phyloP scores from a whole-genome alignment of 2,329 filamentous ascomycete genomes.

The Beauveria brongniartii region DNA sequence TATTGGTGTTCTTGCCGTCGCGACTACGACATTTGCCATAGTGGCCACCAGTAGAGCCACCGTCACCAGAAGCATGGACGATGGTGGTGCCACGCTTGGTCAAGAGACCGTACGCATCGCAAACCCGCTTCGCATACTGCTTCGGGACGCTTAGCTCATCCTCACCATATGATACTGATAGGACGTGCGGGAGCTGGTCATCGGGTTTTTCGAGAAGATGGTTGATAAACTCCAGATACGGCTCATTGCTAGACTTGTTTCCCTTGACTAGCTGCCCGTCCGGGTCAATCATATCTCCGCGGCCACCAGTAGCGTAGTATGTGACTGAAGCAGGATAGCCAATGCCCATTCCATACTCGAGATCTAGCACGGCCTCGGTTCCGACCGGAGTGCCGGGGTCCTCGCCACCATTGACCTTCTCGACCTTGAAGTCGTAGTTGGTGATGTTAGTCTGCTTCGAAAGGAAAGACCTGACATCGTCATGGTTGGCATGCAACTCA shows the following conservation, averaged over 20 bases:
- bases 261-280: constrained; percentile 14
- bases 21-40: constrained; percentile 37
- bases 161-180: constrained; percentile 28
- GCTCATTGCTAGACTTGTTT: constrained; percentile 31
- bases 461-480: constrained; percentile 27
- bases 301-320: constrained; percentile 31
- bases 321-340: constrained; percentile 26
- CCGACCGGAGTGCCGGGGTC: constrained; percentile 27
- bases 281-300: constrained; percentile 22
- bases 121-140: constrained; percentile 22
- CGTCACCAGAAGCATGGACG: constrained; percentile 21
- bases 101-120: constrained; percentile 25
- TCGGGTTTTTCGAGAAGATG: constrained; percentile 30
- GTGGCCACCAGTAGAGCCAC: constrained; percentile 16
- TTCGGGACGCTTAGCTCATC: constrained; percentile 25
- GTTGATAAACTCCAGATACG: constrained; percentile 39
- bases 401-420: constrained; percentile 25
- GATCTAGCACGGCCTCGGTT: constrained; percentile 31
- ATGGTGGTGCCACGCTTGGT: constrained; percentile 23
- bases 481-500: constrained; percentile 29
- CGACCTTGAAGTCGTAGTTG: constrained; percentile 20
- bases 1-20: constrained; percentile 45
- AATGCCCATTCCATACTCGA: constrained; percentile 31
- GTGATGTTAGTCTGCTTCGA: constrained; percentile 17
- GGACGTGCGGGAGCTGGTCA: constrained; percentile 24